Evolutionary conservation across 2,329 filamentous ascomycete genomes (phyloP).

Genomic region (Lachnellula willkommii): DNA sequence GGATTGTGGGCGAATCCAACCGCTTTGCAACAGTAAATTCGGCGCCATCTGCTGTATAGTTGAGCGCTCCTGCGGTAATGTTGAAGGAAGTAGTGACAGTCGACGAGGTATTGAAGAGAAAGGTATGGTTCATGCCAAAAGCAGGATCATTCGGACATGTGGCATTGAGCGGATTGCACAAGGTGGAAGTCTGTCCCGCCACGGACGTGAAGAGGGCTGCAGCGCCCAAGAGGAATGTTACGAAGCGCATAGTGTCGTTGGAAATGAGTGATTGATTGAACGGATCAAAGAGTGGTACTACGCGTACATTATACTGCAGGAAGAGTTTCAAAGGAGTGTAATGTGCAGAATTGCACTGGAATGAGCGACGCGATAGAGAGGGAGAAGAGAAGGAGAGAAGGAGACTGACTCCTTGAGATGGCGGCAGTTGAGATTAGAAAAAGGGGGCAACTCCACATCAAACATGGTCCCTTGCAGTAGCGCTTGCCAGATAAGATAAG

Average conservation of each 20-base stretch:
- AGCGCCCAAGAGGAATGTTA: slow-evolving; percentile 16
- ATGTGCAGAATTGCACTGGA: slow-evolving; percentile 8
- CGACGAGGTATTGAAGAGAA: slow-evolving; percentile 56
- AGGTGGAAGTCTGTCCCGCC: slow-evolving; percentile 67
- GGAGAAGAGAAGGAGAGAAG: background rate
- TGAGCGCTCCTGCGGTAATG: slow-evolving; percentile 59
- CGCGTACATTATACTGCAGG: background rate
- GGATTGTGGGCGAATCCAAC: slow-evolving; percentile 72
- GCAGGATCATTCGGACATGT: slow-evolving; percentile 68
- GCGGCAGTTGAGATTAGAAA: background rate
- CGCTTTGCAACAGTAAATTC: slow-evolving; percentile 65
- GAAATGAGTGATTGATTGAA: background rate
- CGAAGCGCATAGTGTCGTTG: slow-evolving; percentile 22
- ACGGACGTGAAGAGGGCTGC: slow-evolving; percentile 38
- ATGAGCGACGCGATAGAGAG: background rate
- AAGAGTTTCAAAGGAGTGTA: slow-evolving; percentile 5
- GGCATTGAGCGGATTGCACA: slow-evolving; percentile 70
- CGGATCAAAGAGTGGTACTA: slow-evolving; percentile 9
- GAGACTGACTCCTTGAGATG: background rate
- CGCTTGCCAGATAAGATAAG: too few relatives aligned
- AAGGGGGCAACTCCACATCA: too few relatives aligned
- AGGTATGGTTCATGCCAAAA: slow-evolving; percentile 58
- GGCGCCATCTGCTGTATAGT: slow-evolving; percentile 59
- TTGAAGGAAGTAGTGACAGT: slow-evolving; percentile 59
- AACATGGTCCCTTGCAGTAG: too few relatives aligned